A percentile compares a stretch with the other conserved stretches of the same genome.
phyloP scores from a whole-genome alignment of 345 rosid genomes.

The Citrus reticulata region DNA sequence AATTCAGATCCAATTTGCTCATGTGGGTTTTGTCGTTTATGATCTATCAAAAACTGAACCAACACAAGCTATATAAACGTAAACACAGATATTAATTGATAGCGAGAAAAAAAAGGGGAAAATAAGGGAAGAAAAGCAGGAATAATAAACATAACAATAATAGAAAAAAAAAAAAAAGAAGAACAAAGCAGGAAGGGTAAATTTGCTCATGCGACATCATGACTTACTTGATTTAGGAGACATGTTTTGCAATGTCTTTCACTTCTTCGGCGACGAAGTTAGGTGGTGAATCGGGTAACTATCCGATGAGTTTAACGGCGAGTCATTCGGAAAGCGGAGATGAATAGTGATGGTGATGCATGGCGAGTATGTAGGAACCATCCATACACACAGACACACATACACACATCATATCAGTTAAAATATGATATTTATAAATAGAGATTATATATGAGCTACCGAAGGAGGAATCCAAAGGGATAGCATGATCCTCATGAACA shows the following conservation, averaged over 20 bases:
- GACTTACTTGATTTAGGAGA: background rate
- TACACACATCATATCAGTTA: too few species aligned
- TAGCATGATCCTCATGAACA: slow-evolving; percentile 72
- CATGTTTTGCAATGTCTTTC: background rate
- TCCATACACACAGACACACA: too few species aligned
- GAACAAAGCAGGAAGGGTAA: too few species aligned
- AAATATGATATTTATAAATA: too few species aligned
- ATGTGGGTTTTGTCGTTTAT: slow-evolving; percentile 5
- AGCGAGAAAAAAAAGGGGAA: background rate
- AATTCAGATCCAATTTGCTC: slow-evolving; percentile 15
- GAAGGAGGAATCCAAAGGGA: slow-evolving; percentile 85
- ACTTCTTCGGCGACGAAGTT: background rate
- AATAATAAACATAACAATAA: too few species aligned
- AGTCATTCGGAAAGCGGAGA: background rate
- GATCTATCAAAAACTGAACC: background rate
- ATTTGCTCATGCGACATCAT: background rate
- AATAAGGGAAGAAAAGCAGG: too few species aligned
- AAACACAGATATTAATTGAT: too few species aligned
- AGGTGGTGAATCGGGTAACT: background rate
- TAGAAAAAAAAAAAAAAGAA: too few species aligned
- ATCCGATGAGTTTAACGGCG: background rate
- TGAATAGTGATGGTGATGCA: background rate
- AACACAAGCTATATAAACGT: background rate
- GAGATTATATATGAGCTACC: slow-evolving; percentile 41
- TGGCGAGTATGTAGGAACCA: background rate